Evolutionary conservation across 148 eudicot species (phyloP).

Genomic region (Silene conica): DNA sequence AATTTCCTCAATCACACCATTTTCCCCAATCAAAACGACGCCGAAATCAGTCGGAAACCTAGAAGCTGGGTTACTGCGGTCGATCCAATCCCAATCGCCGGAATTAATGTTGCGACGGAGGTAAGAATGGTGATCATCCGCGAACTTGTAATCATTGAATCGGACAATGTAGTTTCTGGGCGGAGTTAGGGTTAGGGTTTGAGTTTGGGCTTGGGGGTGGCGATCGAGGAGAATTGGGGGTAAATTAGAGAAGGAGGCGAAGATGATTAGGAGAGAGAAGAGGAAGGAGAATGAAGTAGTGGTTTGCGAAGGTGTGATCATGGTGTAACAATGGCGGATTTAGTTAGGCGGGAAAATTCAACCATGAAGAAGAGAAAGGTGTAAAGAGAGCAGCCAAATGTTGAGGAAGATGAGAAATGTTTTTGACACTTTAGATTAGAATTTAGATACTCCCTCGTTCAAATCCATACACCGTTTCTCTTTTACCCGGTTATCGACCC

Average conservation of each 20-base stretch:
- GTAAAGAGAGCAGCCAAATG: neutral
- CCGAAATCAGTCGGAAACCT: conserved; percentile 87
- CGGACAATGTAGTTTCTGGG: conserved; percentile 59
- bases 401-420: neutral
- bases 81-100: conserved; percentile 73
- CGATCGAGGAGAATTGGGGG: conserved; percentile 11
- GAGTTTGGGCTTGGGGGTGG: conserved; percentile 23
- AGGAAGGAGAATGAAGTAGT: conserved; percentile 10
- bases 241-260: conserved; percentile 29
- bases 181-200: conserved; percentile 20
- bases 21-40: conserved; percentile 38
- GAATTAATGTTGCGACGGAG: conserved; percentile 36
- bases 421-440: too few species aligned
- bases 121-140: conserved; percentile 42
- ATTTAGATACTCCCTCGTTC: too few species aligned
- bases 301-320: conserved; percentile 32
- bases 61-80: conserved; percentile 63
- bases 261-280: conserved; percentile 32
- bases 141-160: conserved; percentile 51
- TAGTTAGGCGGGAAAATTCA: conserved; percentile 33
- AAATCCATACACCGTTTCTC: too few species aligned
- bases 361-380: conserved; percentile 20
- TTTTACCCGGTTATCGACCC: too few species aligned
- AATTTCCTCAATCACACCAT: conserved; percentile 41
- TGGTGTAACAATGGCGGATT: conserved; percentile 27